These are phyloP conservation scores for Aspergillus olivimuriae DNA, from an alignment of 495 filamentous ascomycete species.

Conservation along the genomic window DNA sequence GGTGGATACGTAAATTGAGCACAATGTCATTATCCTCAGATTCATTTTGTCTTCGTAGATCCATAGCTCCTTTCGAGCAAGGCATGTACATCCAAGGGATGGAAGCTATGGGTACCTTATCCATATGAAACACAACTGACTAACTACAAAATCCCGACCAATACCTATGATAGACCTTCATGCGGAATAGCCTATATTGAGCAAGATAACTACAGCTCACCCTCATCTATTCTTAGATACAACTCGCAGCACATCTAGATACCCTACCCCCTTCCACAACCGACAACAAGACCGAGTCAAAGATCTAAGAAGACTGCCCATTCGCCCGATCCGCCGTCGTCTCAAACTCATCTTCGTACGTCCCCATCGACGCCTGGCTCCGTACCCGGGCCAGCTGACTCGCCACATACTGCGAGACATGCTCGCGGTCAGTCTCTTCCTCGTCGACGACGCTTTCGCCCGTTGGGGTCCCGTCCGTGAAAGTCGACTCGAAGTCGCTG, in stretches of 20 bases:
- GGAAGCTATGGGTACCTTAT: too few species aligned
- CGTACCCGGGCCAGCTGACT: slow-evolving; percentile 61
- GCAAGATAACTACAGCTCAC: too few species aligned
- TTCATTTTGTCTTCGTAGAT: neutral
- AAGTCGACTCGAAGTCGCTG: slow-evolving; percentile 66
- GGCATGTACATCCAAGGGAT: neutral
- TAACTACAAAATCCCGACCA: too few species aligned
- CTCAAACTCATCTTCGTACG: slow-evolving; percentile 58
- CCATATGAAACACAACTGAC: too few species aligned
- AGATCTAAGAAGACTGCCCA: too few species aligned
- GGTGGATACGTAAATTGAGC: neutral
- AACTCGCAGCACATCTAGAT: too few species aligned
- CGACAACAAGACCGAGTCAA: too few species aligned
- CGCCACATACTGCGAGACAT: slow-evolving; percentile 64
- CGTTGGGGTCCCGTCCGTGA: slow-evolving; percentile 19
- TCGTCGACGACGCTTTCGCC: slow-evolving; percentile 23
- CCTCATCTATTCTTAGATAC: too few species aligned
- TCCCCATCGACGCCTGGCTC: slow-evolving; percentile 43
- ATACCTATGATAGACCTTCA: too few species aligned
- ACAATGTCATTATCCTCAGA: too few species aligned
- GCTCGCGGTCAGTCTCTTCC: slow-evolving; percentile 35
- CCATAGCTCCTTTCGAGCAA: neutral
- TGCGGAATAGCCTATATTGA: too few species aligned
- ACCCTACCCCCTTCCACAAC: too few species aligned
- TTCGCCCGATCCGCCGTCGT: slow-evolving; percentile 36